Base-by-base conservation (phyloP, 164 flowering plant species). In the Vitis amurensis region DNA sequence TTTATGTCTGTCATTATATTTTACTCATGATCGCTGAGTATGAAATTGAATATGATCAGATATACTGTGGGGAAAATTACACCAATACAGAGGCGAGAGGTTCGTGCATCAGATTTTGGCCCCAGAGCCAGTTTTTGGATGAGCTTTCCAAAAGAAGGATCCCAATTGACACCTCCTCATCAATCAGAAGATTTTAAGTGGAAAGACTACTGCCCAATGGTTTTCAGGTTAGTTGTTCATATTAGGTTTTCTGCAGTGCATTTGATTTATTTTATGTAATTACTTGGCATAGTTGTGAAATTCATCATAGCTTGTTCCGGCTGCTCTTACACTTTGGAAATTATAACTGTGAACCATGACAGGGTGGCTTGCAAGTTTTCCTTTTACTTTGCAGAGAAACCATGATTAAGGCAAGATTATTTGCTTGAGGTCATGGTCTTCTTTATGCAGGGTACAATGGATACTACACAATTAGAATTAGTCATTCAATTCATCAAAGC, bases 201-300 rank as follows among this genome's bases (percentile, higher is more conserved):
- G 99, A 96, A 96, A 74, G 97, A 92, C 64, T 93, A 93, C 56
- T 96, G 99, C 76, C 98, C 99, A 52, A 93, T 96, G 98, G 99
- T 96, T 70, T 96, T 96, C 86, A 93, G 98, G 99, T 96, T 73
- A 53, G 83, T 72, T 23, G 16, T 50, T 73, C 37, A 27, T 56
- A 13, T 61, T 64, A 27, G 17, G 6, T 16, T 56, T 44, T 9
- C 63, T 27, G 57, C 30, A n/a, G 29, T 9, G 13, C n/a, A 59
- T 11, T 56, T 56, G 19, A n/a, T 56, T 56, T 16, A 23, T 16
- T 56, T 56, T 19, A 56, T 16, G 59, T 23, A 56, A 53, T 56
- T 56, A 16, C 59, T 56, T 56, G 59, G 30, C 37, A 11, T 59
- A 59, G 12, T 59, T 59, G 37, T 23, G 6, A 59, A 13, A 37